Base-by-base conservation (phyloP, 2,329 filamentous ascomycete species). In the Botryotinia calthae region DNA sequence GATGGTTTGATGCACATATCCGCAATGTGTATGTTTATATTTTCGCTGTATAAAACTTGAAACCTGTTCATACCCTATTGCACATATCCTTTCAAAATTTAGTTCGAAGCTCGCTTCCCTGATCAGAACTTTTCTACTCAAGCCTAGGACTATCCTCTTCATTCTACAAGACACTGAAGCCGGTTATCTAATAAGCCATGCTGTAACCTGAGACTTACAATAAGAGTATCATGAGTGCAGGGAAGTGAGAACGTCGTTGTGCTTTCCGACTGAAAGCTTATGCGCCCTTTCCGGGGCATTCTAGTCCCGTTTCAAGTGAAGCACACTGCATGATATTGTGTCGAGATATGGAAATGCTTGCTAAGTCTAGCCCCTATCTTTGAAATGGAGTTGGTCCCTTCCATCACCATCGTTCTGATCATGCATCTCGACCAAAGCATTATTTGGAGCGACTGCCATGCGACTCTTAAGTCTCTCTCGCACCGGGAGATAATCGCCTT, bases 301-400 rank as follows among this genome's bases (percentile, higher is more conserved):
- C 14, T 44, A 51, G 48, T 12, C 5, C 44, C 37, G 69, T 65
- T 66, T 71, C 69, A 66, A 71, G 69, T 71, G 69, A 58, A 71
- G 69, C 61, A 44, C 51, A 54, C 31, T 44, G 12, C 46, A 66
- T 44, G 40, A 37, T 56, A 31, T 54, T 44, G 51, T 40, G 42
- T 67, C 31, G 34, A 51, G 58, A 54, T 18, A 67, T 54, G 10
- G 9, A 31, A 63, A 34, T 37, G 25, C 44, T 61, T 44, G 16
- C 51, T 16, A 37, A 42, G 65, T 16, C 51, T 28, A 18, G n/a
- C n/a, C 28, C 40, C 40, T 37, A n/a, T 62, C 8, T 46, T 22
- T 16, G 34, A 28, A 68, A 68, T 18, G 48, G 37, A 56, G 48
- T 56, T 68, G 37, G n/a, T 31, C 34, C 37, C 65, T 56, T 22